Evolutionary conservation across 1,139 yeast species (phyloP), one percentile per base, ranked within the genome.

Genomic region (Pichia sp.): DNA sequence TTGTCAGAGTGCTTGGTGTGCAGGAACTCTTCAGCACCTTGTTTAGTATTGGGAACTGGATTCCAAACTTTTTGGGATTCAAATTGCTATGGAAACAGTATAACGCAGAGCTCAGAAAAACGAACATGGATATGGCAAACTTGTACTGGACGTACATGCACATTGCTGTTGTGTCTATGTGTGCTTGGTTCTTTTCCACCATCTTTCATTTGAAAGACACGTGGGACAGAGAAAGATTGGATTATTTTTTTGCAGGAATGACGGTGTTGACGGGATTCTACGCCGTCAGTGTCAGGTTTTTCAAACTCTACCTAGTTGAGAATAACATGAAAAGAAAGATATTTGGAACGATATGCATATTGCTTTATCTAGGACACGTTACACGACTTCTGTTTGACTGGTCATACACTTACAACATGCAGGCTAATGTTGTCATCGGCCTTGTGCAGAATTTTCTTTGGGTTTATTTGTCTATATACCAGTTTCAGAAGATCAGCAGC

Each of bases 331-430:
- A 57, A 40, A 67, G 79, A 47, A 58, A 57, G 42, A 30, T 69
- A 1, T 75, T 83, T 53, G 73, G 80, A 0, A 49, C 67, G 0
- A 50, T 72, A 0, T 84, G 92, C 57, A 54, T 75, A 0, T 55
- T 72, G 0, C 75, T 82, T 41, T 90, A 88, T 61, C 43, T 74
- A 1, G 72, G 76, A 15, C 99, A 93, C 69, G 76, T 93, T 8
- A 69, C 79, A 49, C 77, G 93, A 59, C 74, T 93, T 49, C 77
- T 85, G 43, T 69, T 80, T 13, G 86, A 85, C 63, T 93, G 97
- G 92, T 87, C 90, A 59, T 93, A 93, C 70, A 84, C 95, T 1
- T 93, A 93, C 70, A 93, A 93, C 72, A 93, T 93, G 98, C 79
- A 82, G 63, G 96, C 95, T 34, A 93, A 95, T 64, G 84, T 93